These are phyloP conservation scores for Aspergillus sp. DNA, from an alignment of 2,329 filamentous ascomycete genomes.

Conservation along the genomic window DNA sequence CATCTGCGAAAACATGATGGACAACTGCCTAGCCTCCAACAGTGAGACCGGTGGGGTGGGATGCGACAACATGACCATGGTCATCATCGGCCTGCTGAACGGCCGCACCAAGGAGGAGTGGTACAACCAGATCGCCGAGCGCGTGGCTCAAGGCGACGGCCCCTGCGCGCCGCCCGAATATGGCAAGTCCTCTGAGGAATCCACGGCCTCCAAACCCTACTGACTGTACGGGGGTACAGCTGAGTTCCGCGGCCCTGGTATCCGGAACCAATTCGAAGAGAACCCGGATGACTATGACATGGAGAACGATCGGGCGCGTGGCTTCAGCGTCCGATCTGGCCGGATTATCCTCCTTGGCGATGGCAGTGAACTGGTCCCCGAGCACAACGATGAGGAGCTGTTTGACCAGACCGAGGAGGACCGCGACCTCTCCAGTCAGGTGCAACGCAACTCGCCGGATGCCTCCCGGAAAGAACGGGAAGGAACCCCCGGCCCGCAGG, in stretches of 20 bases:
- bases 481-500: slow-evolving; percentile 51
- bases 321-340: slow-evolving; percentile 71
- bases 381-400: slow-evolving; percentile 87
- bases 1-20: slow-evolving; percentile 99
- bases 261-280: slow-evolving; percentile 79
- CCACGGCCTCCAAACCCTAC: slow-evolving; percentile 37
- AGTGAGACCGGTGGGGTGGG: slow-evolving; percentile 96
- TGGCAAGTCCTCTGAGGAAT: slow-evolving; percentile 69
- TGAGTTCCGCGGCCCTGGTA: slow-evolving; percentile 79
- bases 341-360: slow-evolving; percentile 94
- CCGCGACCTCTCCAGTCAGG: slow-evolving; percentile 80
- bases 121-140: slow-evolving; percentile 92
- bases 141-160: slow-evolving; percentile 94
- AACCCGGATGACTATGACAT: slow-evolving; percentile 60
- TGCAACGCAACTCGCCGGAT: slow-evolving; percentile 58
- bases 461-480: slow-evolving; percentile 46
- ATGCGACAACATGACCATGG: slow-evolving; percentile 99
- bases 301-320: slow-evolving; percentile 55
- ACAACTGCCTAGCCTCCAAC: slow-evolving; percentile 97
- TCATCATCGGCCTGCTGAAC: slow-evolving; percentile 80
- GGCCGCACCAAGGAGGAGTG: slow-evolving; percentile 95
- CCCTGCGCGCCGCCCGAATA: slow-evolving; percentile 99
- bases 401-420: slow-evolving; percentile 88
- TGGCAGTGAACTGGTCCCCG: slow-evolving; percentile 86
- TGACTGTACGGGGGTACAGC: slow-evolving; percentile 55